These are phyloP conservation scores for Phytophthora tubulina DNA, from an alignment of 352 stramenopile species.

Conservation along the genomic window DNA sequence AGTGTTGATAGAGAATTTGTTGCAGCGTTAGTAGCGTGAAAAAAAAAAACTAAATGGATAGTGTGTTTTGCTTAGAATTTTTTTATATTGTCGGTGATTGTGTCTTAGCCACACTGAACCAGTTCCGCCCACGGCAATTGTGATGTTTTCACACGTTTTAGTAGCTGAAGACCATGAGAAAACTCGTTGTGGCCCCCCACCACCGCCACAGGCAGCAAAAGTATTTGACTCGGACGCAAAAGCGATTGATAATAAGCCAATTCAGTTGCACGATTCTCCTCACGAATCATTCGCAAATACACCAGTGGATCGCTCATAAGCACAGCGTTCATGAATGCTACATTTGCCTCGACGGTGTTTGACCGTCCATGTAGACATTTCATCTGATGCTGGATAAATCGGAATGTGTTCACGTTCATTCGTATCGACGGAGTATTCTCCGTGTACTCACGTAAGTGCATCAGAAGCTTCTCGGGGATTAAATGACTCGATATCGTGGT, in stretches of 20 bases:
- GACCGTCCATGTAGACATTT: slow-evolving; percentile 31
- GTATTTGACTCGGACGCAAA: slow-evolving; percentile 3
- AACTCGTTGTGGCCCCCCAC: slow-evolving; percentile 22
- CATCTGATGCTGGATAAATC: slow-evolving; percentile 40
- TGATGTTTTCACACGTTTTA: slow-evolving; percentile 11
- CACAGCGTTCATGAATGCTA: slow-evolving; percentile 51
- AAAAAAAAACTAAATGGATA: slow-evolving; percentile 5
- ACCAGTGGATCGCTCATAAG: slow-evolving; percentile 52
- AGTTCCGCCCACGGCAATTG: slow-evolving; percentile 25
- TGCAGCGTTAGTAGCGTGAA: slow-evolving; percentile 4
- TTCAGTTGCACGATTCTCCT: background rate
- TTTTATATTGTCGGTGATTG: background rate
- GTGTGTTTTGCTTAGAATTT: background rate
- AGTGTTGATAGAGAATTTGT: slow-evolving; percentile 3
- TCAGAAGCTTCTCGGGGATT: slow-evolving; percentile 3
- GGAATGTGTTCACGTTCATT: slow-evolving; percentile 21
- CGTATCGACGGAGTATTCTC: background rate
- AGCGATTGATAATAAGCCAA: slow-evolving; percentile 32
- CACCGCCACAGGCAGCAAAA: slow-evolving; percentile 21
- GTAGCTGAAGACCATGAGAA: slow-evolving; percentile 7
- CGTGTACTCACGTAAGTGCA: slow-evolving; percentile 11
- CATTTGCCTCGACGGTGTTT: slow-evolving; percentile 31
- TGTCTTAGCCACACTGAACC: slow-evolving; percentile 29
- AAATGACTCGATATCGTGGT: background rate
- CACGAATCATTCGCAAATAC: slow-evolving; percentile 17